Evolutionary conservation across 2,329 filamentous ascomycete genomes (phyloP).

Genomic region (Colletotrichum liriopes): DNA sequence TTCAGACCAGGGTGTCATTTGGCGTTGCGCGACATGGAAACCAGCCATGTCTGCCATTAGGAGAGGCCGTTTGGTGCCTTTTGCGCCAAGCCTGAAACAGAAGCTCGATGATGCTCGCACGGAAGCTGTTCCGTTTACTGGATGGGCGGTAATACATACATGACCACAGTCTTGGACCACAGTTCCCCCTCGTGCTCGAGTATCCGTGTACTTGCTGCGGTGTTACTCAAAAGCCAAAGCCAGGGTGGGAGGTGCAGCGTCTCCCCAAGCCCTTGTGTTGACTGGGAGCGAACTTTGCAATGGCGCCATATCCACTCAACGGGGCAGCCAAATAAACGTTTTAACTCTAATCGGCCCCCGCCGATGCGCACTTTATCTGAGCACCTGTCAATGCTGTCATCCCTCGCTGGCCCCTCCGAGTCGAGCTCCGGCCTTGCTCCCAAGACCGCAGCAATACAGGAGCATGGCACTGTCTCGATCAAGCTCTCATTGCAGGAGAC

Average conservation of each 20-base stretch:
- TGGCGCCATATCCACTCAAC: background rate
- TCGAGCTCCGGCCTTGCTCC: background rate
- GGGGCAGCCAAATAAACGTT: conserved; percentile 8
- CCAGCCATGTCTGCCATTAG: background rate
- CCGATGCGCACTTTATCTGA: background rate
- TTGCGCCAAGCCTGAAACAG: background rate
- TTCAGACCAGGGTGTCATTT: background rate
- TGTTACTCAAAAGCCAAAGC: background rate
- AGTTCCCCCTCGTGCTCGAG: background rate
- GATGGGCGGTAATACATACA: background rate
- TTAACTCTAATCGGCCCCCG: conserved; percentile 7
- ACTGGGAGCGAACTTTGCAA: background rate
- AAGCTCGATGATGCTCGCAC: background rate
- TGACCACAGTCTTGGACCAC: background rate
- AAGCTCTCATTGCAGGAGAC: conserved; percentile 2
- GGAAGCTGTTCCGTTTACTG: background rate
- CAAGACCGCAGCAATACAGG: background rate
- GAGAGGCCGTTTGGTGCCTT: background rate
- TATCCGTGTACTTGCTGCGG: background rate
- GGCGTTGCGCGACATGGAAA: background rate
- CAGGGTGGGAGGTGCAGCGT: too few relatives aligned
- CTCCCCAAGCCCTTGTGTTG: background rate
- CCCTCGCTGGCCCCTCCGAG: background rate
- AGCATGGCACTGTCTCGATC: background rate
- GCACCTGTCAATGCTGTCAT: background rate